Percentiles rank a stretch among this genome's conserved stretches.
Evolutionary conservation across 2,329 filamentous ascomycete species (phyloP).

Genomic region (Alternaria angustiovoidea): DNA sequence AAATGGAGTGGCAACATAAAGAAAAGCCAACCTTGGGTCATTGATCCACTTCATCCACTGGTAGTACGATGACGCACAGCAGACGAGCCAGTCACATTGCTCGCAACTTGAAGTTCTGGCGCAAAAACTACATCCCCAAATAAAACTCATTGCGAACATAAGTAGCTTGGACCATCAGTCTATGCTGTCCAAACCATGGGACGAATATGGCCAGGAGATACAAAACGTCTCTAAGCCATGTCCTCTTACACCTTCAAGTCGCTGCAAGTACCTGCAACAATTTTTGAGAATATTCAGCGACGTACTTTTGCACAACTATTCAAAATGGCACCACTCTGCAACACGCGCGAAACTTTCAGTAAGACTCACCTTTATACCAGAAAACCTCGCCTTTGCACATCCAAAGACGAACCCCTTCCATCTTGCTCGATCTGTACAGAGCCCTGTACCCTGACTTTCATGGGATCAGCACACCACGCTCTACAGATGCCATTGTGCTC

Average conservation of each 20-base stretch:
- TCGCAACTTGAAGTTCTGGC: neutral
- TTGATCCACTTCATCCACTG: neutral
- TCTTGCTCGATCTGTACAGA: neutral
- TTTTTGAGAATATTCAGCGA: neutral
- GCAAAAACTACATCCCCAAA: neutral
- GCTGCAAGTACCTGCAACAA: neutral
- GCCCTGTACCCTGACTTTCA: neutral
- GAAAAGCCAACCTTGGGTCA: neutral
- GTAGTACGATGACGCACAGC: neutral
- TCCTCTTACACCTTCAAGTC: neutral
- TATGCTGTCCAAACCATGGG: neutral
- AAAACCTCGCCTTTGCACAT: too few species aligned
- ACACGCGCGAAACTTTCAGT: slow-evolving; percentile 1
- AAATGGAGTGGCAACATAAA: too few species aligned
- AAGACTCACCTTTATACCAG: neutral
- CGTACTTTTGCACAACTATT: neutral
- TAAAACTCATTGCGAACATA: too few species aligned
- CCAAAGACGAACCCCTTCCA: neutral
- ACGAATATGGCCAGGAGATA: neutral
- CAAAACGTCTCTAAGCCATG: neutral
- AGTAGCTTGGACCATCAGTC: neutral
- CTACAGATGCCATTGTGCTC: neutral
- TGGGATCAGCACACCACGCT: neutral
- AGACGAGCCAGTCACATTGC: neutral
- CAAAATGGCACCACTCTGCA: neutral